Evolutionary conservation across 352 stramenopile species (phyloP), one percentile per base, ranked within the genome.

Genomic region (Phytophthora boehmeriae): DNA sequence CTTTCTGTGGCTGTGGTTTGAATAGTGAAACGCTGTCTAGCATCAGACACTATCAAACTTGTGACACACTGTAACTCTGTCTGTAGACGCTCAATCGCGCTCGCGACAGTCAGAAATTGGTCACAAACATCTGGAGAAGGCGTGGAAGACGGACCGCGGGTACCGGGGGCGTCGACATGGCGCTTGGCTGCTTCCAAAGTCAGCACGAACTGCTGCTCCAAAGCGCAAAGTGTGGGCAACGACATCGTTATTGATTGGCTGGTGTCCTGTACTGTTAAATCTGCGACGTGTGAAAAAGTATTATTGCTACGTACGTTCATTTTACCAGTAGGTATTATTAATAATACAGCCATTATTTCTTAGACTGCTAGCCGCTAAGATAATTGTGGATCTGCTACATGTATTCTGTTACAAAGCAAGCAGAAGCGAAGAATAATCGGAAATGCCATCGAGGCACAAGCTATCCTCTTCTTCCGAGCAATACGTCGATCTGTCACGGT

Each of bases 401-500:
- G n/a, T n/a, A n/a, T n/a, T n/a, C n/a, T n/a, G n/a, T n/a, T n/a
- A n/a, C n/a, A n/a, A n/a, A n/a, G n/a, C n/a, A n/a, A n/a, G n/a
- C n/a, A n/a, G n/a, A n/a, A n/a, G n/a, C n/a, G n/a, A n/a, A n/a
- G n/a, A n/a, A n/a, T n/a, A n/a, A n/a, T n/a, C n/a, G n/a, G n/a
- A n/a, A n/a, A n/a, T n/a, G n/a, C n/a, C n/a, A n/a, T n/a, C n/a
- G n/a, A n/a, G n/a, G n/a, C n/a, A n/a, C n/a, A n/a, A n/a, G 32
- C 32, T 13, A 38, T 47, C 44, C 43, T 22, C 32, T 22, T 38
- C 34, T 20, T 47, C 47, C 16, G 50, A 39, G 36, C 51, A 62
- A 4, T 68, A 49, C 38, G 63, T 52, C 13, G 52, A 60, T 16
- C 27, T 70, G 4, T 60, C 42, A 1, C 32, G 9, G 0, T 45